A percentile compares a stretch with the other conserved stretches of the same genome.
Evolutionary conservation across 225 moss, liverwort and hornwort species (phyloP).

Genomic region (Thuidium tamariscinum): DNA sequence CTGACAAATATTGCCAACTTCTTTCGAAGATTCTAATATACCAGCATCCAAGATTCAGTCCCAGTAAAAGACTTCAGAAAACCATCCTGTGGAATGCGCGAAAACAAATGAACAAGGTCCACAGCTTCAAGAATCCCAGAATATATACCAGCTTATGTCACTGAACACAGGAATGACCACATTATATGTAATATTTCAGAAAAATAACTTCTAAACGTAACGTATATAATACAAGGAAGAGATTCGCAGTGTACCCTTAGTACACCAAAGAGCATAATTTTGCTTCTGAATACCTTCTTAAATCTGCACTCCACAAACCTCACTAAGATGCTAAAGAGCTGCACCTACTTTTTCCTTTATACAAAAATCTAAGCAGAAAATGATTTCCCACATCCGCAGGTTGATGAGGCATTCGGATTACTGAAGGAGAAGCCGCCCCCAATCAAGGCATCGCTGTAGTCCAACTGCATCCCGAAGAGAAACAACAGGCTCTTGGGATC

Average conservation of each 20-base stretch:
- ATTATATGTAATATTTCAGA: not conserved
- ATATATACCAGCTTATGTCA: not conserved
- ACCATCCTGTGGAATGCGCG: not conserved
- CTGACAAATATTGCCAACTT: not conserved
- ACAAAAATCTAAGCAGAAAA: conserved; percentile 58
- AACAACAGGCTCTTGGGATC: conserved; percentile 98
- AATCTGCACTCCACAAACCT: not conserved
- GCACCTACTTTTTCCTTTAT: not conserved
- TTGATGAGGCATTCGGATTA: conserved; percentile 91
- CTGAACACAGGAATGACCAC: not conserved
- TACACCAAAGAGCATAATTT: not conserved
- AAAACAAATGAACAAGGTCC: not conserved
- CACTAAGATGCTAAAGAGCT: not conserved
- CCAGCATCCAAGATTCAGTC: not conserved
- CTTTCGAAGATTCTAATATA: not conserved
- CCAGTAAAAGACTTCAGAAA: not conserved
- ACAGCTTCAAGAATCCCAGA: not conserved
- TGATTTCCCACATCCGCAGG: conserved; percentile 97
- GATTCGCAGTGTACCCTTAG: not conserved
- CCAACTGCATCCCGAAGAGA: conserved; percentile 90
- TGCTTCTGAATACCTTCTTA: not conserved
- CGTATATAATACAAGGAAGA: conserved; percentile 13
- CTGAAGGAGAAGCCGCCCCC: conserved; percentile 97
- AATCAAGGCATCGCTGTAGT: conserved; percentile 94
- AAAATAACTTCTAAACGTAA: not conserved